Evolutionary conservation across 306 rosid genomes (phyloP).

Genomic region (Benincasa hispida): DNA sequence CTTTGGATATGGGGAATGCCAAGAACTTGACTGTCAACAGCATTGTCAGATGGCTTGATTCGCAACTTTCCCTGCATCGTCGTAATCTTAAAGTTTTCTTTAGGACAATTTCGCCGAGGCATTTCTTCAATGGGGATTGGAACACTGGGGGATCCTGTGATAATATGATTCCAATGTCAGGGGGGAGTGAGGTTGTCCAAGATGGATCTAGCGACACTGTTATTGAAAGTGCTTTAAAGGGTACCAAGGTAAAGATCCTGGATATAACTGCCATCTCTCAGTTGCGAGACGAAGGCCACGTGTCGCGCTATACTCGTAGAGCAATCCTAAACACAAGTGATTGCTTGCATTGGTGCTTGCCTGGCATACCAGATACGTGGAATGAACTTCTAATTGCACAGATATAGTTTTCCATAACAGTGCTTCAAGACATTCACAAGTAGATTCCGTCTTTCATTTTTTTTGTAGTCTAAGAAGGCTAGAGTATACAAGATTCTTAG

Average conservation of each 20-base stretch:
- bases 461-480: not conserved
- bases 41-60: slow-evolving; percentile 61
- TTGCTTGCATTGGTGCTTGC: slow-evolving; percentile 94
- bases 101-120: slow-evolving; percentile 79
- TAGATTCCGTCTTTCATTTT: not conserved
- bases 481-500: not conserved
- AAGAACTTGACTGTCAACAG: slow-evolving; percentile 65
- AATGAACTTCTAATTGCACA: slow-evolving; percentile 82
- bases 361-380: slow-evolving; percentile 91
- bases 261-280: slow-evolving; percentile 75
- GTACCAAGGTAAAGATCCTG: slow-evolving; percentile 60
- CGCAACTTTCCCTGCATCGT: slow-evolving; percentile 49
- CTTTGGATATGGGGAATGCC: slow-evolving; percentile 39
- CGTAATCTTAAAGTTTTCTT: slow-evolving; percentile 61
- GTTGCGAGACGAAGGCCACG: slow-evolving; percentile 86
- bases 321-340: slow-evolving; percentile 48
- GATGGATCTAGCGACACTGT: slow-evolving; percentile 50
- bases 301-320: slow-evolving; percentile 54
- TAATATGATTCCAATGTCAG: slow-evolving; percentile 45
- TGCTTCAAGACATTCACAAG: not conserved
- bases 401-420: slow-evolving; percentile 20
- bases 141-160: slow-evolving; percentile 85
- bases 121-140: slow-evolving; percentile 86
- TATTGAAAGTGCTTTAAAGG: slow-evolving; percentile 63
- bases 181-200: slow-evolving; percentile 47